phyloP scores from a whole-genome alignment of 495 filamentous ascomycete genomes.

The Aspergillus asperescens region DNA sequence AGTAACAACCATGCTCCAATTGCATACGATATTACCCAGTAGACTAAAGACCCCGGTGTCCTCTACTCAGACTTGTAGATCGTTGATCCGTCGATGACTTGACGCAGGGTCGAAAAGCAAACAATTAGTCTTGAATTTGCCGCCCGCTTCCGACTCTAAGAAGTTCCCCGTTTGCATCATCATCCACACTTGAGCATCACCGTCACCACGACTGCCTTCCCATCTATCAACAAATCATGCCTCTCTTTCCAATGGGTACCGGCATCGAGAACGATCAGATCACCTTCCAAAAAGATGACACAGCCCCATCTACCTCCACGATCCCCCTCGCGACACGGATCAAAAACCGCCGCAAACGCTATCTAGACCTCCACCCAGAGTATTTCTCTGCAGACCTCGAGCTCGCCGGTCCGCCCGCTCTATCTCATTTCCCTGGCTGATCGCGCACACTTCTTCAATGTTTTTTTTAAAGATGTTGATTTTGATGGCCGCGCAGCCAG shows the following conservation, averaged over 20 bases:
- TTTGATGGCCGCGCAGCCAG: too few species aligned
- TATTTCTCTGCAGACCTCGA: constrained; percentile 61
- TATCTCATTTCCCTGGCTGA: constrained; percentile 21
- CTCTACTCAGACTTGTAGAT: too few species aligned
- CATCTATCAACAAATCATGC: constrained; percentile 28
- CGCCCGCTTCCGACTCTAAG: constrained; percentile 25
- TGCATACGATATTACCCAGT: too few species aligned
- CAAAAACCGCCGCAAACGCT: constrained; percentile 62
- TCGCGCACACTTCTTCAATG: neutral
- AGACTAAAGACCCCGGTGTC: too few species aligned
- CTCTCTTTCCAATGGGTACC: constrained; percentile 35
- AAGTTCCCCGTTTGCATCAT: neutral
- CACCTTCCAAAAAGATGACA: constrained; percentile 1
- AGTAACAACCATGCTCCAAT: constrained; percentile 11
- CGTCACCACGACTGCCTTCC: neutral
- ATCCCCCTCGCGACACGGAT: constrained; percentile 23
- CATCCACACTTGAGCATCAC: neutral
- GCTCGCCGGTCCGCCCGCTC: constrained; percentile 55
- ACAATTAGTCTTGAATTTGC: too few species aligned
- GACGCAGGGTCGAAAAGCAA: neutral
- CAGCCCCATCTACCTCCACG: neutral
- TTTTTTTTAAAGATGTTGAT: too few species aligned
- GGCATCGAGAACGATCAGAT: constrained; percentile 18
- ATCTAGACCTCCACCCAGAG: constrained; percentile 57
- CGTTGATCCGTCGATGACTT: neutral